Conservation (phyloP, 2,329 filamentous ascomycete species). For the Cladophialophora psammophila region DNA sequence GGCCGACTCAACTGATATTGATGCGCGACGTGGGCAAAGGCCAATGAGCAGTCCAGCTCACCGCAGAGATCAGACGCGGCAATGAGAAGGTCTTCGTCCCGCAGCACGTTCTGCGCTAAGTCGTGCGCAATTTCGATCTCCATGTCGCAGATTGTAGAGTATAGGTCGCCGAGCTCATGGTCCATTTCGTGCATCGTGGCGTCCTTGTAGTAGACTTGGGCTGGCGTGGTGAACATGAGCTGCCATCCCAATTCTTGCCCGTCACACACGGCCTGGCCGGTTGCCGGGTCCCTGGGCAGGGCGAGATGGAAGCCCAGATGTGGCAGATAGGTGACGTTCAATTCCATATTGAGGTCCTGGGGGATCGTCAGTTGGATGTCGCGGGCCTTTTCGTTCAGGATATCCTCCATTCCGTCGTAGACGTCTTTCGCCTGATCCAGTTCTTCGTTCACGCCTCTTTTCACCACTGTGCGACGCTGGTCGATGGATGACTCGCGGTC, state of each 20-base stretch:
- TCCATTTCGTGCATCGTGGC: conserved; percentile 81
- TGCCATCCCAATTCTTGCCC: conserved; percentile 76
- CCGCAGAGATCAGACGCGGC: conserved; percentile 80
- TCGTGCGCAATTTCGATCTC: conserved; percentile 89
- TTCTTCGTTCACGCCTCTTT: conserved; percentile 71
- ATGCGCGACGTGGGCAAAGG: conserved; percentile 77
- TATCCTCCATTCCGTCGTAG: conserved; percentile 77
- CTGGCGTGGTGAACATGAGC: conserved; percentile 75
- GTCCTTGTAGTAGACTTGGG: conserved; percentile 85
- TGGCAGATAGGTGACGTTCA: conserved; percentile 88
- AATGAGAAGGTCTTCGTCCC: conserved; percentile 71
- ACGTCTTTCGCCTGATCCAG: conserved; percentile 79
- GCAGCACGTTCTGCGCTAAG: conserved; percentile 73
- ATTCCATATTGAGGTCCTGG: conserved; percentile 57
- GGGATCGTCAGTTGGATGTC: conserved; percentile 71
- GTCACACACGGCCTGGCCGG: conserved; percentile 67
- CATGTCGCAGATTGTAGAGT: conserved; percentile 81
- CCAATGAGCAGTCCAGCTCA: conserved; percentile 82
- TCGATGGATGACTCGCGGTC: conserved; percentile 54
- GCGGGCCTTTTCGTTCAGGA: conserved; percentile 72
- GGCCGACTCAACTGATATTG: conserved; percentile 77
- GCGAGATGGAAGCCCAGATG: conserved; percentile 89
- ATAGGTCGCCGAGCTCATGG: conserved; percentile 80
- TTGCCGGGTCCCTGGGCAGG: conserved; percentile 67
- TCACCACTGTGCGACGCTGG: conserved; percentile 75